Evolutionary conservation across 139 green algal species (phyloP), one percentile per base, ranked within the genome.

Genomic region (Auxenochlorella pyrenoidosa): DNA sequence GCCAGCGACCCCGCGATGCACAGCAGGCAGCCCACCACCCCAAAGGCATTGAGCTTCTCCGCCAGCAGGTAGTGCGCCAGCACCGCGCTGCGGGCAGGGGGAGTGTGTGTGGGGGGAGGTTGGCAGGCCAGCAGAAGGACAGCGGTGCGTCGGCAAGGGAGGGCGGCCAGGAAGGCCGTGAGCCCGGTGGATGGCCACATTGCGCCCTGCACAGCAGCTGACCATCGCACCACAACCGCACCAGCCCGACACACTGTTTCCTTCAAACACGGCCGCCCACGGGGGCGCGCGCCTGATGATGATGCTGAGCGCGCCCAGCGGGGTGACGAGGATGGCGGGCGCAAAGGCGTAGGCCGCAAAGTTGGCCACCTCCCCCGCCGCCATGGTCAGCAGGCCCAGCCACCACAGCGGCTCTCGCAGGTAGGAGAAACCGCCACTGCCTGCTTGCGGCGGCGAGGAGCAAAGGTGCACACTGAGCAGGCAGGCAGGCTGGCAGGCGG

Each of bases 271-370:
- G n/a, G n/a, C n/a, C n/a, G n/a, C n/a, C n/a, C n/a, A n/a, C n/a
- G n/a, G 22, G 32, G 32, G 28, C 5, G 2, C 89, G 3, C 85
- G 97, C 95, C 95, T 97, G 83, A 98, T 90, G 63, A 98, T 97
- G 72, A 99, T 98, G 86, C 90, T 96, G 2, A 98, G 92, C 0
- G 96, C 96, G 0, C 97, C 97, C 24, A 99, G 89, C 0, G 97
- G 97, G 0, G 97, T 99, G 5, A 99, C 97, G 10, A 99, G 86
- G 54, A 99, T 96, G 18, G 97, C 97, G 19, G 97, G 97, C 5
- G 97, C 97, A 94, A 98, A 99, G 3, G 97, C 97, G 81, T 99
- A 99, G 2, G 97, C 97, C 51, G 97, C 97, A 92, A 99, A 99
- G 88, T 99, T 99, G 28, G 95, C 95, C 32, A 95, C 90, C 88